Percentiles rank a stretch among this genome's conserved stretches.
These are phyloP conservation scores for Leishmania turanica DNA, from an alignment of 208 protist genomes.

Conservation along the genomic window DNA sequence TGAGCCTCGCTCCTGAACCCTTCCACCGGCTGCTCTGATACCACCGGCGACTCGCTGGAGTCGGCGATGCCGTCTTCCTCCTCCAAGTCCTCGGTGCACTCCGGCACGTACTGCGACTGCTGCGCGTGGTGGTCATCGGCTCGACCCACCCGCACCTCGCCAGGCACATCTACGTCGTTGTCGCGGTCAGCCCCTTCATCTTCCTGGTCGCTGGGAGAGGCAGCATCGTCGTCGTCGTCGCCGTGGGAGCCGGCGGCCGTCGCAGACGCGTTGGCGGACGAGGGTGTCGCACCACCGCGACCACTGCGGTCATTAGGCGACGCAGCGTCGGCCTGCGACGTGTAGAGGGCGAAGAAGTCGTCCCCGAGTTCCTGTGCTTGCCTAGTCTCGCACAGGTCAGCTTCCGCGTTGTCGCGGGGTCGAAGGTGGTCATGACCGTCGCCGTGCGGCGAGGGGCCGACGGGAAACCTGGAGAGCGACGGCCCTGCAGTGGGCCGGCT, in stretches of 20 bases:
- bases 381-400: not conserved
- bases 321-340: not conserved
- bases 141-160: slow-evolving; percentile 7
- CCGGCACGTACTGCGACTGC: slow-evolving; percentile 34
- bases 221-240: not conserved
- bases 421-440: not conserved
- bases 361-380: slow-evolving; percentile 25
- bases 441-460: not conserved
- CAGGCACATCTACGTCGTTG: not conserved
- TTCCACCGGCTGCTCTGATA: not conserved
- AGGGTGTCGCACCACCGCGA: not conserved
- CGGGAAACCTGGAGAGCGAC: not conserved
- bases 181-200: slow-evolving; percentile 6
- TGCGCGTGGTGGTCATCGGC: slow-evolving; percentile 33
- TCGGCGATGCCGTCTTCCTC: slow-evolving; percentile 19
- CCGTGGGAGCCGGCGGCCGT: not conserved
- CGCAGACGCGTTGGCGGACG: not conserved
- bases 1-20: not conserved
- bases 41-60: not conserved
- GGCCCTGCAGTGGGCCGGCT: not conserved
- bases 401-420: not conserved
- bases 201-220: not conserved
- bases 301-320: not conserved
- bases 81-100: slow-evolving; percentile 7
- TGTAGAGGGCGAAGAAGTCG: slow-evolving; percentile 36